phyloP scores from a whole-genome alignment of 768 basidiomycete species.

The Rhizopogon vinicolor region DNA sequence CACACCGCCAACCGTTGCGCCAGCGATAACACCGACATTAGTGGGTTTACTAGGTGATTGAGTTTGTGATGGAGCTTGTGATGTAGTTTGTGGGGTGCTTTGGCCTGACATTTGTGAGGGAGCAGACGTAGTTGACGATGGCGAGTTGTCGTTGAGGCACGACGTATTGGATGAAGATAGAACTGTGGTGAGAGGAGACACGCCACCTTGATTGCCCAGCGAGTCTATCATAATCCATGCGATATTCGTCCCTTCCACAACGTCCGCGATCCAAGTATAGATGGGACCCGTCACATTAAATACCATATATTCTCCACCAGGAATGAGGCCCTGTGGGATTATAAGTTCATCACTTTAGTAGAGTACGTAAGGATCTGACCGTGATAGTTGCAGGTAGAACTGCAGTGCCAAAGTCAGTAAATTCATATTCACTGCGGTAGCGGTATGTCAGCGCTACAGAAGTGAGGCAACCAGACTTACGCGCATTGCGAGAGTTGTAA shows the following conservation, averaged over 20 bases:
- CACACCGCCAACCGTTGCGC: conserved; percentile 44
- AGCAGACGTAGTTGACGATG: conserved; percentile 38
- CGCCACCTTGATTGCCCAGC: conserved; percentile 49
- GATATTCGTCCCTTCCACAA: conserved; percentile 51
- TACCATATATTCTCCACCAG: conserved; percentile 50
- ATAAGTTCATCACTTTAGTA: background rate
- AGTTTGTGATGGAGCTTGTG: no score
- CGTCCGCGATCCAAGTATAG: conserved; percentile 55
- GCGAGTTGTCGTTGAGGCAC: conserved; percentile 45
- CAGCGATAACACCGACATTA: conserved; percentile 45
- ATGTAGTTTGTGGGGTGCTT: conserved; percentile 8
- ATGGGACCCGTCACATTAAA: conserved; percentile 27
- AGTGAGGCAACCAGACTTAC: conserved; percentile 27
- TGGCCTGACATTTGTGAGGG: conserved; percentile 20
- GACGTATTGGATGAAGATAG: conserved; percentile 36
- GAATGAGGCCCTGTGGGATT: conserved; percentile 49
- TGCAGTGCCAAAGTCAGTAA: conserved; percentile 41
- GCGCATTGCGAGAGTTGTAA: conserved; percentile 55
- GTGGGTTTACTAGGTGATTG: conserved; percentile 23
- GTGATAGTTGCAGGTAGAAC: conserved; percentile 48
- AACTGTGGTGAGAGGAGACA: conserved; percentile 46
- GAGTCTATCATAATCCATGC: conserved; percentile 54
- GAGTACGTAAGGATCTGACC: conserved; percentile 26
- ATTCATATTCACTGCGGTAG: conserved; percentile 36
- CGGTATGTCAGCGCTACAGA: conserved; percentile 2